These are phyloP conservation scores for Xylaria cubensis DNA, from an alignment of 495 filamentous ascomycete genomes.

Conservation along the genomic window DNA sequence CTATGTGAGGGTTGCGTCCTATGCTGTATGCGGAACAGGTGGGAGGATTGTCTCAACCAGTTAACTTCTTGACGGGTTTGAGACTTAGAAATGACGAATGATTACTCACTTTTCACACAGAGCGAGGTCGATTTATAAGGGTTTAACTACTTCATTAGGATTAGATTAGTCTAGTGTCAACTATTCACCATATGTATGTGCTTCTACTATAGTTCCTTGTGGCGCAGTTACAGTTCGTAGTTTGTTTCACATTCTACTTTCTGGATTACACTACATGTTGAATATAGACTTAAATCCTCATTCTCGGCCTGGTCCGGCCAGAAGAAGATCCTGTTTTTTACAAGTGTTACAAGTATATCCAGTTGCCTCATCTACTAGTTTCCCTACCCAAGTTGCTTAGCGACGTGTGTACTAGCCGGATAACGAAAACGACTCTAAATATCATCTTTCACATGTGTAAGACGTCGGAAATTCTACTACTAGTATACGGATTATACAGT, in stretches of 20 bases:
- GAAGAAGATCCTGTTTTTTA: no score
- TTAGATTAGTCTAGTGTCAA: neutral
- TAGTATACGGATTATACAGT: neutral
- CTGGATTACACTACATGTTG: constrained; percentile 1
- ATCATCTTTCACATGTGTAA: neutral
- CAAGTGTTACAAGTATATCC: neutral
- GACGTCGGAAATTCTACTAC: neutral
- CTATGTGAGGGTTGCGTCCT: constrained; percentile 11
- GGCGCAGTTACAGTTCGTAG: neutral
- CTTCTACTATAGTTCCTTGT: constrained; percentile 3
- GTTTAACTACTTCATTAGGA: neutral
- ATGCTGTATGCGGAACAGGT: constrained; percentile 10
- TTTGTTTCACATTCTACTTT: constrained; percentile 6
- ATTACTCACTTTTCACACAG: neutral
- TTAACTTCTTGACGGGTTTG: neutral
- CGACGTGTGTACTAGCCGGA: neutral
- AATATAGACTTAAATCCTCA: neutral
- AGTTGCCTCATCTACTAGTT: neutral
- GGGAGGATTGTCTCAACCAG: neutral
- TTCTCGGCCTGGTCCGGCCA: neutral
- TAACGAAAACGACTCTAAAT: neutral
- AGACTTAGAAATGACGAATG: neutral
- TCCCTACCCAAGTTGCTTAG: neutral
- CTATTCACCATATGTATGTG: neutral
- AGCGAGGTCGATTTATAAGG: constrained; percentile 6